Conservation (phyloP, 805 yeast species). For the Ogataea wickerhamii region DNA sequence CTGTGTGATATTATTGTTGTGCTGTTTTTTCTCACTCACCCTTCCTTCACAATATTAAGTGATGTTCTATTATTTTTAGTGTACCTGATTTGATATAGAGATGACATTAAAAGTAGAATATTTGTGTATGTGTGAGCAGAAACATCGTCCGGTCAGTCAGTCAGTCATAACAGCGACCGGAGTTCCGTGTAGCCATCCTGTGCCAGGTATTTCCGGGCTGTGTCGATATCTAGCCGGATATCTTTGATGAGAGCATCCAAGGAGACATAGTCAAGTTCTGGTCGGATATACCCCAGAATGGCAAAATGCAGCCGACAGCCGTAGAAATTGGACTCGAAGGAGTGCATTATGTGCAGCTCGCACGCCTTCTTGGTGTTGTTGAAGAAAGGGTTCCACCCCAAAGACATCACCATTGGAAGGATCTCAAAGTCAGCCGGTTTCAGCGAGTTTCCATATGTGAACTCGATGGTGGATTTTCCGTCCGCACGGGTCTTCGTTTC, state of each 20-base stretch:
- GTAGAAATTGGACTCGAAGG: slow-evolving; percentile 66
- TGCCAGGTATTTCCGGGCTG: slow-evolving; percentile 52
- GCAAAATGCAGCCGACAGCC: slow-evolving; percentile 72
- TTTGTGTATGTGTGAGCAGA: too few species aligned
- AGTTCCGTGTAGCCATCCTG: slow-evolving; percentile 36
- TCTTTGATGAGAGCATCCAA: slow-evolving; percentile 79
- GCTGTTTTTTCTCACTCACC: too few species aligned
- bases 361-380: slow-evolving; percentile 77
- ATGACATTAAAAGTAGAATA: too few species aligned
- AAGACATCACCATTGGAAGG: slow-evolving; percentile 89
- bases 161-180: background rate
- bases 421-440: slow-evolving; percentile 41
- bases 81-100: too few species aligned
- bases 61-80: too few species aligned
- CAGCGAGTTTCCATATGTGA: slow-evolving; percentile 60
- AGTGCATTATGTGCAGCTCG: slow-evolving; percentile 80
- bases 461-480: slow-evolving; percentile 41
- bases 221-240: slow-evolving; percentile 72
- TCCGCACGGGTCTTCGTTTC: slow-evolving; percentile 30
- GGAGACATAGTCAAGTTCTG: slow-evolving; percentile 83
- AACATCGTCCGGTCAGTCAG: too few species aligned
- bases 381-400: slow-evolving; percentile 95
- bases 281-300: slow-evolving; percentile 85
- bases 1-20: too few species aligned
- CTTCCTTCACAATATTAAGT: too few species aligned